Evolutionary conservation across 2,329 filamentous ascomycete genomes (phyloP).

Genomic region (Ceratocystis papillata): DNA sequence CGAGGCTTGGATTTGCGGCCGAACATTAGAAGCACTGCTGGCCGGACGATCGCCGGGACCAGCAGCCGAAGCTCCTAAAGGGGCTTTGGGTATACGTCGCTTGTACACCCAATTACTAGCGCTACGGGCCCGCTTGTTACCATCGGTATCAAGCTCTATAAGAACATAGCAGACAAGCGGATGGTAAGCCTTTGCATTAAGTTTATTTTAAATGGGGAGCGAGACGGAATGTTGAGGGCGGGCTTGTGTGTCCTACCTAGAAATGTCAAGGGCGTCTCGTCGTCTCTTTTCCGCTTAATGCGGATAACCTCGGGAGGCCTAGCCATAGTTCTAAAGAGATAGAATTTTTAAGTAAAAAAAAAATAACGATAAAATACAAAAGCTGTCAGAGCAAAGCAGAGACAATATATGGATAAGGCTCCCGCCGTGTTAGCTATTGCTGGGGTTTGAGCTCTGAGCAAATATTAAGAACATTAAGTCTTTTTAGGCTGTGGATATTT

Average conservation of each 20-base stretch:
- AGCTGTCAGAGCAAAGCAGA: not conserved
- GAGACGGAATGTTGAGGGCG: slow-evolving; percentile 1
- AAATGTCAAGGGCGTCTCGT: slow-evolving; percentile 44
- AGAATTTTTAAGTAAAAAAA: not conserved
- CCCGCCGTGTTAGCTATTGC: not conserved
- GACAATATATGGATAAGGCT: not conserved
- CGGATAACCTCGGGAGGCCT: slow-evolving; percentile 49
- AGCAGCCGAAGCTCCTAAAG: slow-evolving; percentile 26
- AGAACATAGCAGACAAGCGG: not conserved
- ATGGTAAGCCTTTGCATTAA: not conserved
- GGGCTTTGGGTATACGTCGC: slow-evolving; percentile 35
- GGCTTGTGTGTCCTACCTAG: slow-evolving; percentile 37
- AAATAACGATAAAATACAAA: not conserved
- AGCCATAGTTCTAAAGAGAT: slow-evolving; percentile 36
- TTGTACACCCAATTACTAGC: slow-evolving; percentile 46
- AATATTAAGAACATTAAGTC: not conserved
- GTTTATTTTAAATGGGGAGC: not conserved
- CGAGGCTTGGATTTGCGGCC: slow-evolving; percentile 42
- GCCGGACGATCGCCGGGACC: slow-evolving; percentile 23
- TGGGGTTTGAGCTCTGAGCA: not conserved
- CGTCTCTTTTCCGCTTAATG: slow-evolving; percentile 50
- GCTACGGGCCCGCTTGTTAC: slow-evolving; percentile 44
- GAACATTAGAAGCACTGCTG: slow-evolving; percentile 25
- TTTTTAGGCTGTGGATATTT: slow-evolving; percentile 11
- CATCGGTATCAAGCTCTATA: slow-evolving; percentile 41